Evolutionary conservation across 495 filamentous ascomycete genomes (phyloP).

Genomic region (Tetracladium marchalianum): DNA sequence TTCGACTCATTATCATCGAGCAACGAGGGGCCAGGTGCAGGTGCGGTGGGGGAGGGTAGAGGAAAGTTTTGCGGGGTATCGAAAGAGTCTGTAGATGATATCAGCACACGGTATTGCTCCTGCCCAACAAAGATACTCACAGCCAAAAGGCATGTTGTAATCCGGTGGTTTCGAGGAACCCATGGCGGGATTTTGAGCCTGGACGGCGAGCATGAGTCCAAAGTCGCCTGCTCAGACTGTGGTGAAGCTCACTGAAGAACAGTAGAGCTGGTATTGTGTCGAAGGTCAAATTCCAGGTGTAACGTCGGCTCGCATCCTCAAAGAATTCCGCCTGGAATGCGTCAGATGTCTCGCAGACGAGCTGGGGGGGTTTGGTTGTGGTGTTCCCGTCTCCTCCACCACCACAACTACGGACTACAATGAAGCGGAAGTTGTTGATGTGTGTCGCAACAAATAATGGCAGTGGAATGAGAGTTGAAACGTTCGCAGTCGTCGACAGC

Average conservation of each 20-base stretch:
- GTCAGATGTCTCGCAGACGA: too few species aligned
- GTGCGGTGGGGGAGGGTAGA: slow-evolving; percentile 45
- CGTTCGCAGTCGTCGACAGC: too few species aligned
- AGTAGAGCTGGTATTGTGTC: not conserved
- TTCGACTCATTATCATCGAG: slow-evolving; percentile 52
- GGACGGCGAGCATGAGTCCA: slow-evolving; percentile 36
- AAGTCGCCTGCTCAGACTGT: not conserved
- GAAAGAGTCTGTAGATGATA: slow-evolving; percentile 15
- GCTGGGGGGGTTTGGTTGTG: too few species aligned
- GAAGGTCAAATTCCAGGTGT: not conserved
- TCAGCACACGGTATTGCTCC: not conserved
- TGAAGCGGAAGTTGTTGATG: too few species aligned
- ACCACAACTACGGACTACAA: too few species aligned
- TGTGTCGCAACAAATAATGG: too few species aligned
- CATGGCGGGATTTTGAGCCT: slow-evolving; percentile 31
- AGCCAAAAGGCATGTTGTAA: slow-evolving; percentile 46
- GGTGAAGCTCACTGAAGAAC: not conserved
- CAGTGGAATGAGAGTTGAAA: too few species aligned
- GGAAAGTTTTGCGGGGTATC: slow-evolving; percentile 31
- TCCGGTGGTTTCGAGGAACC: slow-evolving; percentile 31
- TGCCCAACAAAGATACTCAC: slow-evolving; percentile 30
- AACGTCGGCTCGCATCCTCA: slow-evolving; percentile 3
- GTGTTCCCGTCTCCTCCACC: too few species aligned
- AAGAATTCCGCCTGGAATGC: not conserved
- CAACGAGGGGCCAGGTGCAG: slow-evolving; percentile 48